Base-by-base conservation (phyloP, 345 rosid species). In the Rhodamnia rubescens region DNA sequence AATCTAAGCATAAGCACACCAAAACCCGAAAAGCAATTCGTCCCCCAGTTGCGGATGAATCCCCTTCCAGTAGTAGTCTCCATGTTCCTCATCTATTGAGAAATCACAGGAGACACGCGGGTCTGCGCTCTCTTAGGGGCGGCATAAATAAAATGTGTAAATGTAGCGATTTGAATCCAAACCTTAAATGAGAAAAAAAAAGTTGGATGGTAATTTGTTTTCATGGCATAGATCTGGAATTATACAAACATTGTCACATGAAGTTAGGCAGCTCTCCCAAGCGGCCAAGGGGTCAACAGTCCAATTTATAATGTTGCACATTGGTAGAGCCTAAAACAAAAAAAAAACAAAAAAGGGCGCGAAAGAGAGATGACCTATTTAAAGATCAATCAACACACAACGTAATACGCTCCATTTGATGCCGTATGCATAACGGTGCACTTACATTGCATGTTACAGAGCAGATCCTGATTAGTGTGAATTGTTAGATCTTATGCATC, bases 291-390 rank as follows among this genome's bases (percentile, higher is more conserved):
- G 78, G 13, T 8, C 4, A 5, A 5, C 8, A 32, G 47, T 40
- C 78, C 6, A 32, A 16, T 32, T 10, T 18, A 32, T 69, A 69
- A 32, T 12, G 69, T n/a, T 6, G 69, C 18, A 13, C 69, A 5
- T 12, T 59, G 69, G 69, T n/a, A n/a, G 69, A 59, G 27, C 29
- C 69, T 10, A n/a, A n/a, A 58, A 29, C 2, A 58, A 58, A 0
- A n/a, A n/a, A n/a, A 0, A 12, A n/a, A n/a, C 0, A n/a, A 58
- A 12, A n/a, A 58, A 14, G 3, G 21, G 2, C 29, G 40, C 3
- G 74, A 61, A 7, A 61, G 74, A 27, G 5, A 27, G 74, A 24
- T 11, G 10, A 4, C 12, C 27, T 59, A 6, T 59, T 27, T 27
- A 27, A 6, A 20, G 10, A 61, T 61, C 74, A 27, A 61, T 61